These are phyloP conservation scores for Escovopsis sp. DNA, from an alignment of 2,329 filamentous ascomycete species.

Conservation along the genomic window DNA sequence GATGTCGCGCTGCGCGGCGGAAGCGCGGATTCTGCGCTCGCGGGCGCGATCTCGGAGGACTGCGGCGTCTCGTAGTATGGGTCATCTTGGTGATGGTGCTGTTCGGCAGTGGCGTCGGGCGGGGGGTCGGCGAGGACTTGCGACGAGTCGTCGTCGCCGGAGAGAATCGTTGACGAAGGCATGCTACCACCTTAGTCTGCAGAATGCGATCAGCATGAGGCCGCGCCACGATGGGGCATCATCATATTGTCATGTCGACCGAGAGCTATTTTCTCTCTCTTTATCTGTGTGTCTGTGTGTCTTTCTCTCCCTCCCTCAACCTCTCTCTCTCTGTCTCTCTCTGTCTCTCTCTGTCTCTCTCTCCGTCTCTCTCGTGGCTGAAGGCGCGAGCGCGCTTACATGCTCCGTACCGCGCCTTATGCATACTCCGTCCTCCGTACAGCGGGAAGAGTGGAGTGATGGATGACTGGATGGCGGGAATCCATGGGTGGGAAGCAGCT, in stretches of 20 bases:
- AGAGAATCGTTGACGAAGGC: slow-evolving; percentile 8
- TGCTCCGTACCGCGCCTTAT: too few species aligned
- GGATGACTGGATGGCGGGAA: not conserved
- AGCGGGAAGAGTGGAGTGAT: not conserved
- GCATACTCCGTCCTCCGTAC: too few species aligned
- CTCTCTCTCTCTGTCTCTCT: too few species aligned
- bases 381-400: too few species aligned
- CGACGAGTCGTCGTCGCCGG: slow-evolving; percentile 9
- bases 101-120: slow-evolving; percentile 1
- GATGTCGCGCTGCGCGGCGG: too few species aligned
- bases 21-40: not conserved
- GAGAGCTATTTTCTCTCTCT: too few species aligned
- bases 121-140: slow-evolving; percentile 5
- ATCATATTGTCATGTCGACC: not conserved
- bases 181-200: slow-evolving; percentile 8
- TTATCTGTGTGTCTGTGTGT: too few species aligned
- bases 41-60: slow-evolving; percentile 4
- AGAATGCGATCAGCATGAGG: slow-evolving; percentile 5
- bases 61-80: slow-evolving; percentile 4
- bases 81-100: slow-evolving; percentile 1
- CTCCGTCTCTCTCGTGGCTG: too few species aligned
- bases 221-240: not conserved
- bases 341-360: too few species aligned
- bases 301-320: too few species aligned
- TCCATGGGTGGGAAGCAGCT: not conserved